Evolutionary conservation across 306 rosid species (phyloP).

Genomic region (Fragaria ananassa): DNA sequence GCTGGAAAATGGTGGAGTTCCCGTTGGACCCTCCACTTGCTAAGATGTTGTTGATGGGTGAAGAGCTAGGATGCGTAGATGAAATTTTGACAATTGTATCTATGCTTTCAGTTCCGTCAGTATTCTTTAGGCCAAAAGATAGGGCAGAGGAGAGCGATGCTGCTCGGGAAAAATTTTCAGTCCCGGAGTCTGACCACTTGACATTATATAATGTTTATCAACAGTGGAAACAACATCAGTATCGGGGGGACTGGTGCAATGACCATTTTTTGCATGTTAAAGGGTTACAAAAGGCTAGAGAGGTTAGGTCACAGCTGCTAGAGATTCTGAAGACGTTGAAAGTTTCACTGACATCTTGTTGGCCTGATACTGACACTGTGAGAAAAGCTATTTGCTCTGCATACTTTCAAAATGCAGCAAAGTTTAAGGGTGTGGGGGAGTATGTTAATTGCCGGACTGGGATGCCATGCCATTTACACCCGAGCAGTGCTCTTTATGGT

Average conservation of each 20-base stretch:
- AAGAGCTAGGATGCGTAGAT: slow-evolving; percentile 65
- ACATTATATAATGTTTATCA: slow-evolving; percentile 82
- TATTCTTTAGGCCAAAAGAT: slow-evolving; percentile 91
- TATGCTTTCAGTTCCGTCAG: slow-evolving; percentile 96
- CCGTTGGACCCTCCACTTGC: slow-evolving; percentile 98
- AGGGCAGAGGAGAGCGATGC: slow-evolving; percentile 97
- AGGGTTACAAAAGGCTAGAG: slow-evolving; percentile 86
- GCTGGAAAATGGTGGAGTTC: slow-evolving; percentile 98
- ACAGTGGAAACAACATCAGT: slow-evolving; percentile 91
- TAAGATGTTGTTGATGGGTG: slow-evolving; percentile 92
- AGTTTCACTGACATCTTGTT: slow-evolving; percentile 59
- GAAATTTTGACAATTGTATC: slow-evolving; percentile 88
- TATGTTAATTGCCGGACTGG: slow-evolving; percentile 81
- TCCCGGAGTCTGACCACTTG: slow-evolving; percentile 91
- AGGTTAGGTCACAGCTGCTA: slow-evolving; percentile 84
- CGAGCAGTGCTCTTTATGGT: slow-evolving; percentile 87
- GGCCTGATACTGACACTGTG: slow-evolving; percentile 77
- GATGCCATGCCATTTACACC: slow-evolving; percentile 93
- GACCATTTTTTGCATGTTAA: slow-evolving; percentile 90
- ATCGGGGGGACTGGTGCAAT: slow-evolving; percentile 91
- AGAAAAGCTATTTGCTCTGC: slow-evolving; percentile 89
- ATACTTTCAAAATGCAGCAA: slow-evolving; percentile 77
- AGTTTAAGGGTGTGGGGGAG: slow-evolving; percentile 90
- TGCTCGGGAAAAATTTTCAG: slow-evolving; percentile 77
- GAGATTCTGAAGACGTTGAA: slow-evolving; percentile 79